Evolutionary conservation across 345 rosid species (phyloP).

Genomic region (Carallia pectinifolia): DNA sequence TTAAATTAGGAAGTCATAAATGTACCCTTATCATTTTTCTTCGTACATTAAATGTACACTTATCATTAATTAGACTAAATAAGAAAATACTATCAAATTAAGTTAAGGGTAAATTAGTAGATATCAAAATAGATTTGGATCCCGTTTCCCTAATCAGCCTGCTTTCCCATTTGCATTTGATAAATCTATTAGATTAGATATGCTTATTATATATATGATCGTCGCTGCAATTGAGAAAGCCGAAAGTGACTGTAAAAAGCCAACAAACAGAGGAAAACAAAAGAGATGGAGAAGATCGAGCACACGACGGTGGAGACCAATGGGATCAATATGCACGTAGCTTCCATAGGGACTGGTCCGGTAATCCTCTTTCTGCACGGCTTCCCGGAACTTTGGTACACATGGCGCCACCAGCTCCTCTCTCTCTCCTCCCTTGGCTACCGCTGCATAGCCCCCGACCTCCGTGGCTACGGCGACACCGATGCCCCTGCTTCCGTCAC

Average conservation of each 20-base stretch:
- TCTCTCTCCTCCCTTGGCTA: conserved; percentile 17
- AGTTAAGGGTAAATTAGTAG: too few relatives aligned
- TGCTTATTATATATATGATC: too few relatives aligned
- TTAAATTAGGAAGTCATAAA: too few relatives aligned
- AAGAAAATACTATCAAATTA: too few relatives aligned
- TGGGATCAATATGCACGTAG: conserved; percentile 11
- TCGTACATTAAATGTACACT: too few relatives aligned
- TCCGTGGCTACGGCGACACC: conserved; percentile 25
- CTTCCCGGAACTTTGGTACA: conserved; percentile 12
- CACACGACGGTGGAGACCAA: conserved; percentile 11
- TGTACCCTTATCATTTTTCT: too few relatives aligned
- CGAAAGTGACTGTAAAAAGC: background rate
- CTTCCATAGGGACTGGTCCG: background rate
- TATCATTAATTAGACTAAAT: too few relatives aligned
- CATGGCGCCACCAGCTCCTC: conserved; percentile 16
- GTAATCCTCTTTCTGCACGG: conserved; percentile 10
- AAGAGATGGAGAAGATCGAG: conserved; percentile 7
- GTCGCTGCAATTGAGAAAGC: too few relatives aligned
- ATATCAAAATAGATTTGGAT: too few relatives aligned
- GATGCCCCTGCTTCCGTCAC: conserved; percentile 4
- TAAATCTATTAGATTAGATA: too few relatives aligned
- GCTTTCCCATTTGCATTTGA: too few relatives aligned
- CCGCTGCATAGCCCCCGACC: conserved; percentile 25
- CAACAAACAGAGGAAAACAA: background rate
- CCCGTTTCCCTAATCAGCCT: too few relatives aligned